Base-by-base conservation (phyloP, 2,329 filamentous ascomycete genomes). In the Neopestalotiopsis rosae region DNA sequence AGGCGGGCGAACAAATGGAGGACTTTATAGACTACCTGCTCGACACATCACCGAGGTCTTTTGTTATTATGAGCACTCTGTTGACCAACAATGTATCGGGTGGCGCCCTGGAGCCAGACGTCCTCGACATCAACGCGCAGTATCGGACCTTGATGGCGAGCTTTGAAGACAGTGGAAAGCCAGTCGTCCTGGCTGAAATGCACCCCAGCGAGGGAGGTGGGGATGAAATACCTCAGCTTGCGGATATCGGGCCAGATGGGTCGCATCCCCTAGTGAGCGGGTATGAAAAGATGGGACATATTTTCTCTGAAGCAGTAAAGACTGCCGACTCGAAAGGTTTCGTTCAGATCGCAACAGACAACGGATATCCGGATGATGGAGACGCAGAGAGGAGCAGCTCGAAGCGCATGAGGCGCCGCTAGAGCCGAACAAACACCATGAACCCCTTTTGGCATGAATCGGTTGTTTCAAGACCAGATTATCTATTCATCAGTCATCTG, bases 151-250 rank as follows among this genome's bases (percentile, higher is more conserved):
- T 77, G n/a, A 72, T 74, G 20, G 40, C 71, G 32, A 74, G 75
- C 57, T 74, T 69, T 30, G 65, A 58, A 24, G 45, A 73, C 30
- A 69, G 68, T 20, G 66, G 72, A 34, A 74, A 75, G 45, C 71
- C 74, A n/a, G 76, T 79, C 9, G 68, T 79, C 13, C 61, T 79
- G 5, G 77, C 74, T 13, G 77, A 80, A 66, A 73, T 80, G 71
- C 76, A 79, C 63, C 72, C 73, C 40, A 73, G 72, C 40, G 67
- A 69, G 42, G 76, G 76, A 10, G 69, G 74, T 4, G 72, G 73
- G 5, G 70, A 69, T 9, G 69, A 71, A 4, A 24, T 66, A 10
- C 76, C 75, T 5, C 69, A 74, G 56, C 34, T 65, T 5, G 66
- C 52, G 12, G 76, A 78, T 30, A 77, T 78, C 17, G 74, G 76